Percentiles rank a stretch among this genome's conserved stretches.
phyloP scores from a whole-genome alignment of 2,329 filamentous ascomycete species.

The Leptographium procerum region DNA sequence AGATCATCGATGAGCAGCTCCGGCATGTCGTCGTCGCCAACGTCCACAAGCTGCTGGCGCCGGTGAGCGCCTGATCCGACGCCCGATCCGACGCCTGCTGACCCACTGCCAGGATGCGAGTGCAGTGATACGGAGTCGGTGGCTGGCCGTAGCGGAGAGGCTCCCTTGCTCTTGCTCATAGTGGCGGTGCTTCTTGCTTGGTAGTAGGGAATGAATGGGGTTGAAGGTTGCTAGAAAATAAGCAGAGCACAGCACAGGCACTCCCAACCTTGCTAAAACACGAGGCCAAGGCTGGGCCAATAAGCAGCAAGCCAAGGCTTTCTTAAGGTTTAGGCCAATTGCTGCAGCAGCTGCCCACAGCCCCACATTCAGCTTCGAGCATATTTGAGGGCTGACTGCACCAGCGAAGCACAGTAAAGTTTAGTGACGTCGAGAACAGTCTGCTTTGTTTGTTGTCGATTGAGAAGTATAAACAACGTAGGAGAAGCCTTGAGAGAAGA shows the following conservation, averaged over 20 bases:
- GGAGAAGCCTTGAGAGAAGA: no score
- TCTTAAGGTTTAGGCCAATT: background rate
- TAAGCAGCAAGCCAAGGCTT: background rate
- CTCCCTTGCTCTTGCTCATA: slow-evolving; percentile 17
- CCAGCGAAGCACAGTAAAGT: no score
- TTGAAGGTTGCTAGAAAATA: no score
- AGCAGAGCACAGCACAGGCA: no score
- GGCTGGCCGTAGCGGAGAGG: slow-evolving; percentile 7
- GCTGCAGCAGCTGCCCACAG: background rate
- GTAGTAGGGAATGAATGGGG: no score
- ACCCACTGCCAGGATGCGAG: slow-evolving; percentile 10
- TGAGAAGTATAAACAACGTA: no score
- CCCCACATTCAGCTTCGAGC: background rate
- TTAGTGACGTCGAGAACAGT: no score
- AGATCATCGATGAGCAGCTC: slow-evolving; percentile 24
- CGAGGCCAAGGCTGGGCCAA: no score
- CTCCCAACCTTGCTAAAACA: no score
- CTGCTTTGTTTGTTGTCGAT: no score
- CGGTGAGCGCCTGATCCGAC: background rate
- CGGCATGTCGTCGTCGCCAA: slow-evolving; percentile 19
- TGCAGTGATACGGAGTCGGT: slow-evolving; percentile 19
- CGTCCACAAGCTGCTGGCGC: background rate
- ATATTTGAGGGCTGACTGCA: background rate
- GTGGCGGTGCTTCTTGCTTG: background rate
- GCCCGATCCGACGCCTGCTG: background rate